A percentile compares a stretch with the other conserved stretches of the same genome.
These are phyloP conservation scores for Lactarius deliciosus DNA, from an alignment of 768 basidiomycete genomes.

Conservation along the genomic window DNA sequence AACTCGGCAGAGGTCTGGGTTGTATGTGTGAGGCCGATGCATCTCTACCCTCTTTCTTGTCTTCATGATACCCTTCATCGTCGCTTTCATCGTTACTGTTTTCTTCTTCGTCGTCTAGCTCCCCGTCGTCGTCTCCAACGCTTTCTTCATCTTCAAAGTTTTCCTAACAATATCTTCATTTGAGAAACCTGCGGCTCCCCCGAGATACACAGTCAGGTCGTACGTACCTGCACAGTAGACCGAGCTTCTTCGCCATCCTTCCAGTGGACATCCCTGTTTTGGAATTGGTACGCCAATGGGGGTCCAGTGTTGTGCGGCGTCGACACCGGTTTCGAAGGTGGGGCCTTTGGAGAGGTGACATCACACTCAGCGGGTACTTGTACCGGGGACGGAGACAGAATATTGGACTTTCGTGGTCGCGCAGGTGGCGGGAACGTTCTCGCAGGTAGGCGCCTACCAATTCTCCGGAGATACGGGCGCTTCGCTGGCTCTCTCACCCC, in stretches of 20 bases:
- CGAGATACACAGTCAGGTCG: background rate
- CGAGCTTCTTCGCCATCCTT: background rate
- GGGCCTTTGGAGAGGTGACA: background rate
- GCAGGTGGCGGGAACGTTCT: background rate
- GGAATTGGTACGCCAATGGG: background rate
- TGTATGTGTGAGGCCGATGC: background rate
- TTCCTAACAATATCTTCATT: background rate
- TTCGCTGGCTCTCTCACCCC: background rate
- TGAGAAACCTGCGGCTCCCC: background rate
- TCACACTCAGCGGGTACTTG: background rate
- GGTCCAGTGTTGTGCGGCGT: background rate
- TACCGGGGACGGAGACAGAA: background rate
- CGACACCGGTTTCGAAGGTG: background rate
- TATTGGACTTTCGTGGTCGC: background rate
- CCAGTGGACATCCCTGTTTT: background rate
- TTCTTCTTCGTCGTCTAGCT: background rate
- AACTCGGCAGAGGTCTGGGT: background rate
- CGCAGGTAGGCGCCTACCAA: slow-evolving; percentile 6
- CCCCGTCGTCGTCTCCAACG: background rate
- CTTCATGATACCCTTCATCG: background rate
- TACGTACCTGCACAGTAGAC: background rate
- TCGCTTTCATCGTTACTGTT: background rate
- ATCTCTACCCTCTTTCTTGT: background rate
- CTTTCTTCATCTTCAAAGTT: background rate
- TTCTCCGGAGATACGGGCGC: slow-evolving; percentile 20